Evolutionary conservation across 225 moss, liverwort and hornwort genomes (phyloP).

Genomic region (Polytrichum commune): DNA sequence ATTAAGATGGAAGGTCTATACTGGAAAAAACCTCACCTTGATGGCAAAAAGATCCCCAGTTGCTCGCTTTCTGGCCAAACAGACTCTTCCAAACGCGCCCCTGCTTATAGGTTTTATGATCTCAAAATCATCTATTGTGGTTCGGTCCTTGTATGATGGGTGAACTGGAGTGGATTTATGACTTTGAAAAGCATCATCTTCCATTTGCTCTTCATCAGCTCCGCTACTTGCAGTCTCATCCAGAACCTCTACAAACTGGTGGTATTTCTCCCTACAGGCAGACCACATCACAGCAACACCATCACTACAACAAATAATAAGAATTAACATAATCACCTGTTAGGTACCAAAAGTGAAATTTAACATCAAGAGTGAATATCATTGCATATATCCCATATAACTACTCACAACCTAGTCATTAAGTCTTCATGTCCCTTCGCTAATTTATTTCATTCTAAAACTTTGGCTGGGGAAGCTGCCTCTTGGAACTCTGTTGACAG

Average conservation of each 20-base stretch:
- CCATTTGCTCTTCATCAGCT: slow-evolving; percentile 74
- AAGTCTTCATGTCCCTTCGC: too few relatives aligned
- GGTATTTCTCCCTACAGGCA: slow-evolving; percentile 76
- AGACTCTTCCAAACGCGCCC: slow-evolving; percentile 94
- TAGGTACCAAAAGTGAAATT: too few relatives aligned
- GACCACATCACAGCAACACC: background rate
- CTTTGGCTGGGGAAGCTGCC: too few relatives aligned
- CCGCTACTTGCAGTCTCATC: slow-evolving; percentile 74
- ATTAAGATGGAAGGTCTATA: background rate
- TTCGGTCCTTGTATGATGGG: slow-evolving; percentile 80
- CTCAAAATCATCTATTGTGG: slow-evolving; percentile 95
- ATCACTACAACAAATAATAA: too few relatives aligned
- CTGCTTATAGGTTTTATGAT: slow-evolving; percentile 97
- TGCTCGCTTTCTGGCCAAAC: slow-evolving; percentile 82
- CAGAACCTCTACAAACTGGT: slow-evolving; percentile 60
- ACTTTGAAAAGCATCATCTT: slow-evolving; percentile 80
- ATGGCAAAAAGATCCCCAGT: slow-evolving; percentile 99
- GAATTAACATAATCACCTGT: too few relatives aligned
- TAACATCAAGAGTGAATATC: too few relatives aligned
- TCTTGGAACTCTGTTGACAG: too few relatives aligned
- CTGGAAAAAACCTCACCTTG: slow-evolving; percentile 44
- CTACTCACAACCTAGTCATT: too few relatives aligned
- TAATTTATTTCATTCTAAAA: too few relatives aligned
- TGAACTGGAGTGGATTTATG: slow-evolving; percentile 82
- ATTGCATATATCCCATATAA: too few relatives aligned